phyloP scores from a whole-genome alignment of 2,329 filamentous ascomycete genomes.

The Epichloe coenophiala region DNA sequence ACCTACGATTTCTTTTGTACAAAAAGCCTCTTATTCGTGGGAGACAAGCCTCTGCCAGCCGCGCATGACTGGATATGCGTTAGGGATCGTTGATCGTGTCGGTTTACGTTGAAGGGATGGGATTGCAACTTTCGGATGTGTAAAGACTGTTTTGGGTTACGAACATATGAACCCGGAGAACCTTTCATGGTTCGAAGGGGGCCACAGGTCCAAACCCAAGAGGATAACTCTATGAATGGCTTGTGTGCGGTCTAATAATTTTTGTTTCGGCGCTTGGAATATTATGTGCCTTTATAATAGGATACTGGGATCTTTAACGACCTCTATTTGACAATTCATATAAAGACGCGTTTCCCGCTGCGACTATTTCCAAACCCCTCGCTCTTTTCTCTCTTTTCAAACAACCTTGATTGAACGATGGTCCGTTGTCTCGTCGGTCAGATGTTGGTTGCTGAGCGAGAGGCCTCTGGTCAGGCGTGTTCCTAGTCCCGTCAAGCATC shows the following conservation, averaged over 20 bases:
- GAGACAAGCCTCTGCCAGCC: conserved; percentile 19
- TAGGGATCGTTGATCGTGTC: conserved; percentile 13
- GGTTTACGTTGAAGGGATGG: conserved; percentile 14
- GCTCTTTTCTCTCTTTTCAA: neutral
- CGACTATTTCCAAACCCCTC: neutral
- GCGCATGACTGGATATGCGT: conserved; percentile 24
- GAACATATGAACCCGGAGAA: conserved; percentile 18
- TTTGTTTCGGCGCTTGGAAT: conserved; percentile 11
- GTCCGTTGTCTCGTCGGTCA: too few relatives aligned
- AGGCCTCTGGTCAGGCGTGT: too few relatives aligned
- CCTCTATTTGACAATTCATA: conserved; percentile 10
- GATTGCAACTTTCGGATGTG: conserved; percentile 15
- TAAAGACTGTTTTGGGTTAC: conserved; percentile 21
- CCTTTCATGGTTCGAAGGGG: neutral
- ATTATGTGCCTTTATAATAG: conserved; percentile 19
- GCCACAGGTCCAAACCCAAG: conserved; percentile 1
- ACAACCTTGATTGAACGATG: neutral
- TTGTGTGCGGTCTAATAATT: conserved; percentile 5
- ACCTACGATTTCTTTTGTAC: conserved; percentile 28
- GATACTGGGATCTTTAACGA: conserved; percentile 13
- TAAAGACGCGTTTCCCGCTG: conserved; percentile 11
- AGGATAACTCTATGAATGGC: conserved; percentile 2
- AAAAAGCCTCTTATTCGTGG: conserved; percentile 23
- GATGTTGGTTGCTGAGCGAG: too few relatives aligned
- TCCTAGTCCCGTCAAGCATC: too few relatives aligned